phyloP scores from a whole-genome alignment of 1,139 yeast genomes.

The Candida freyschussii region DNA sequence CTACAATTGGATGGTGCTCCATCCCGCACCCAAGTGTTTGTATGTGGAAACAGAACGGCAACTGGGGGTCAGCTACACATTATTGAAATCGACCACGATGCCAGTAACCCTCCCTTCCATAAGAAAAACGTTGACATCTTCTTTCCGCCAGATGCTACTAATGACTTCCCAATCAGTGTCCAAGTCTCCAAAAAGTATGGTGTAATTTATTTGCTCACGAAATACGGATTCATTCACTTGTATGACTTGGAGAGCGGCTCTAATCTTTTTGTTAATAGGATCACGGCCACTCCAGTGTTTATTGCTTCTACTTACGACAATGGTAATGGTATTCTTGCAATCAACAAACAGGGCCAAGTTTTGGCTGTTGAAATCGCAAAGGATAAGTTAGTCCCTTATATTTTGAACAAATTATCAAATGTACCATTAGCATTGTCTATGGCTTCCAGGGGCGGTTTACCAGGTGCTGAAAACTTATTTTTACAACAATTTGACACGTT shows the following conservation, averaged over 20 bases:
- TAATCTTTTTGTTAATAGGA: slow-evolving; percentile 91
- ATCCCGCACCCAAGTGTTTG: slow-evolving; percentile 78
- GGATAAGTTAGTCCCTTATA: slow-evolving; percentile 83
- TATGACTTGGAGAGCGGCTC: slow-evolving; percentile 92
- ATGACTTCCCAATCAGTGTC: slow-evolving; percentile 94
- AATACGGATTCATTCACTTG: slow-evolving; percentile 93
- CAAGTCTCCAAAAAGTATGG: slow-evolving; percentile 87
- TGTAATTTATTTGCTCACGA: slow-evolving; percentile 82
- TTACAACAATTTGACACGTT: slow-evolving; percentile 86
- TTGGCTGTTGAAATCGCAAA: slow-evolving; percentile 87
- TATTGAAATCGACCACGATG: slow-evolving; percentile 93
- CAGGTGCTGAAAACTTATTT: slow-evolving; percentile 94
- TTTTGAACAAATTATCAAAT: slow-evolving; percentile 80
- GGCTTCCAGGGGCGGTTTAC: slow-evolving; percentile 93
- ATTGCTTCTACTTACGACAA: slow-evolving; percentile 76
- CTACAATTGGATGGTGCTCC: slow-evolving; percentile 70
- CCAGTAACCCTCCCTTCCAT: slow-evolving; percentile 78
- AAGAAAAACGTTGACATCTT: slow-evolving; percentile 91
- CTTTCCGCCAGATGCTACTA: slow-evolving; percentile 94
- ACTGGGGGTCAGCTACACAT: slow-evolving; percentile 77
- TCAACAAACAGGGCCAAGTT: slow-evolving; percentile 94
- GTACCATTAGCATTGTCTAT: slow-evolving; percentile 82
- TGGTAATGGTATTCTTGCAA: slow-evolving; percentile 82
- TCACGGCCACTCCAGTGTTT: slow-evolving; percentile 94
- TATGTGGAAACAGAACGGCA: slow-evolving; percentile 82